Percentiles rank a stretch among this genome's conserved stretches.
Conservation (phyloP, 1,284 basidiomycete species). For the Chiua sp. region DNA sequence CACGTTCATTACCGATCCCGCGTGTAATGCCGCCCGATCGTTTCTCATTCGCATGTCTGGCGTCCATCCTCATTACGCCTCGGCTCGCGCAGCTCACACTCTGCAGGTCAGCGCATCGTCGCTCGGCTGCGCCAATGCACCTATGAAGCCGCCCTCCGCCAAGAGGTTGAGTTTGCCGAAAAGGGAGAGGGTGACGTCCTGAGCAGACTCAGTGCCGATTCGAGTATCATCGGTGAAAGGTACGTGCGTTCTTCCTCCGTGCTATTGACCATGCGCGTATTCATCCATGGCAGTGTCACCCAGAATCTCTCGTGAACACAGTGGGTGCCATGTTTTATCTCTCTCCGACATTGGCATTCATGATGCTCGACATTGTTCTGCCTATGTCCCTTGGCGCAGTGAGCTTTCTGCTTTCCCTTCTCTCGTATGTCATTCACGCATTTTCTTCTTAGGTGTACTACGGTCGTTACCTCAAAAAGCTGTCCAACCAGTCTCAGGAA, state of each 20-base stretch:
- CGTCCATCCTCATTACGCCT: conserved; percentile 32
- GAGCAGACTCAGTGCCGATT: conserved; percentile 90
- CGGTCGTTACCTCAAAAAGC: conserved; percentile 91
- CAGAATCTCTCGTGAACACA: conserved; percentile 89
- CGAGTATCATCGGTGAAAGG: conserved; percentile 95
- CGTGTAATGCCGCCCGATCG: conserved; percentile 87
- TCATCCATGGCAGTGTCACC: conserved; percentile 63
- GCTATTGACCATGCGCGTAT: background rate
- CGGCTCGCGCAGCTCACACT: background rate
- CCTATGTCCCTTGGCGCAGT: conserved; percentile 96
- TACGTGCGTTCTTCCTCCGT: conserved; percentile 25
- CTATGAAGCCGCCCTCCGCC: conserved; percentile 81
- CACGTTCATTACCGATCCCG: conserved; percentile 70
- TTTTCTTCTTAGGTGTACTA: conserved; percentile 78
- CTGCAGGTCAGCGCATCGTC: conserved; percentile 87
- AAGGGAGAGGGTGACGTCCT: conserved; percentile 94
- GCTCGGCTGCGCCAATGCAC: conserved; percentile 85
- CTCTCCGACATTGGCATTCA: conserved; percentile 86
- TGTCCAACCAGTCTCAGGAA: conserved; percentile 93
- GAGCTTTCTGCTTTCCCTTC: conserved; percentile 32
- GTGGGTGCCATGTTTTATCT: conserved; percentile 98
- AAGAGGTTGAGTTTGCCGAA: conserved; percentile 95
- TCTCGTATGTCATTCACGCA: background rate
- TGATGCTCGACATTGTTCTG: conserved; percentile 96
- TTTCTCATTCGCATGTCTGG: conserved; percentile 89